Base-by-base conservation (phyloP, 352 stramenopile genomes). In the Globisporangium viniferum region DNA sequence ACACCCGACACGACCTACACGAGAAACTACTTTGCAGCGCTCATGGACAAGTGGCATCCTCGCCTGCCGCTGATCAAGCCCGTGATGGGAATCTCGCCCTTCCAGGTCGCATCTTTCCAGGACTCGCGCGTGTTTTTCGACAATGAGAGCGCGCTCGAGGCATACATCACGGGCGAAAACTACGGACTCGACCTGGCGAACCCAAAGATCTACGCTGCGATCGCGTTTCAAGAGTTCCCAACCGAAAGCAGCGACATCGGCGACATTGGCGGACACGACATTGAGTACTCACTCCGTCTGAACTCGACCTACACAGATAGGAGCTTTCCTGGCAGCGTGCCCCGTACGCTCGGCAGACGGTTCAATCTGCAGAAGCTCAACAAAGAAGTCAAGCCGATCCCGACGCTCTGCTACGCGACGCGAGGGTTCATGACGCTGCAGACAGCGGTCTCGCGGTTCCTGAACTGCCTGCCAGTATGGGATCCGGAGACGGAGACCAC, bases 351-450 rank as follows among this genome's bases (percentile, higher is more conserved):
- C 39, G 64, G 57, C 20, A 49, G 60, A 7, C 61, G 59, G 7
- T 72, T 65, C 18, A 55, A 39, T 3, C 14, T 73, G 20, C 39
- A 78, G 39, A 69, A 74, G 29, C 70, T 73, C 24, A 48, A 74
- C 5, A 68, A 70, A 4, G 68, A 75, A 27, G 56, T 80, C 8
- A 68, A 72, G 27, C 9, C 73, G 0, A 59, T 66, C 4, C 62
- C 73, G 60, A 77, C 67, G 5, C 70, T 85, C 62, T 68, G 66
- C n/a, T 92, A 94, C 60, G 53, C 81, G 22, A 89, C 75, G 10
- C 71, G 70, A 9, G 86, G 86, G 5, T 94, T 94, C 59, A 79
- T 92, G 67, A 91, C 82, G 24, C 75, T 94, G 2, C 87, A 94
- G 62, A 94, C 87, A 0, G 59, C 76, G 0, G 78, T 94, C 31